Percentiles rank a stretch among this genome's conserved stretches.
phyloP scores from a whole-genome alignment of 2,329 filamentous ascomycete genomes.

The Akanthomyces muscarius region DNA sequence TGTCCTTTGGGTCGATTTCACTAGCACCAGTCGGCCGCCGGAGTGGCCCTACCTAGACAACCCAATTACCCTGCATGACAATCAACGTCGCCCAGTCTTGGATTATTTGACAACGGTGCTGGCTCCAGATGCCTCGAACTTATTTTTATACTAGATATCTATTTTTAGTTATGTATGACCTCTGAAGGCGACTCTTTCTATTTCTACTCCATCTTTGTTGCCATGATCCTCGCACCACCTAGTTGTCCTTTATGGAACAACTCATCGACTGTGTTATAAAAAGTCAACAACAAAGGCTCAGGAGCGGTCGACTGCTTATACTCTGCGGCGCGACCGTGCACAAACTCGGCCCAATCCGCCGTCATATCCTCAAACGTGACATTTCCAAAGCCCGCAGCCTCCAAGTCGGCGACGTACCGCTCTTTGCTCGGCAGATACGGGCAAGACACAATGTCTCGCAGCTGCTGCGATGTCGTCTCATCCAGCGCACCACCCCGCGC shows the following conservation, averaged over 20 bases:
- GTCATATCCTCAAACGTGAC: conserved; percentile 21
- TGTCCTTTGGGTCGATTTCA: too few relatives aligned
- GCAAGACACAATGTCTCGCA: conserved; percentile 21
- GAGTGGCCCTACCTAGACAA: too few relatives aligned
- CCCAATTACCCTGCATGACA: too few relatives aligned
- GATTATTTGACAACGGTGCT: too few relatives aligned
- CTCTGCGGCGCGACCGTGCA: conserved; percentile 18
- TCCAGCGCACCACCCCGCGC: conserved; percentile 11
- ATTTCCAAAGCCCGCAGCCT: conserved; percentile 20
- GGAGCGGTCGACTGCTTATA: conserved; percentile 14
- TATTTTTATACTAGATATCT: too few relatives aligned
- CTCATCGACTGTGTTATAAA: conserved; percentile 21
- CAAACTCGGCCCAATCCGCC: conserved; percentile 20
- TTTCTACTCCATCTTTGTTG: conserved; percentile 1
- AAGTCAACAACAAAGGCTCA: conserved; percentile 17
- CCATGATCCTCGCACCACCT: conserved; percentile 19
- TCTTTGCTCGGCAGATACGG: conserved; percentile 18
- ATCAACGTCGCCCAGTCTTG: too few relatives aligned
- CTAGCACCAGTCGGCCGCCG: too few relatives aligned
- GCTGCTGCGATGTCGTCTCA: background rate
- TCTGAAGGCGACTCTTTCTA: background rate
- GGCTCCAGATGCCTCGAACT: too few relatives aligned
- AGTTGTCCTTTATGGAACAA: conserved; percentile 19
- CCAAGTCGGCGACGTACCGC: conserved; percentile 19
- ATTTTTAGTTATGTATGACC: too few relatives aligned